phyloP scores from a whole-genome alignment of 2,329 filamentous ascomycete species.

The Botryotinia calthae region DNA sequence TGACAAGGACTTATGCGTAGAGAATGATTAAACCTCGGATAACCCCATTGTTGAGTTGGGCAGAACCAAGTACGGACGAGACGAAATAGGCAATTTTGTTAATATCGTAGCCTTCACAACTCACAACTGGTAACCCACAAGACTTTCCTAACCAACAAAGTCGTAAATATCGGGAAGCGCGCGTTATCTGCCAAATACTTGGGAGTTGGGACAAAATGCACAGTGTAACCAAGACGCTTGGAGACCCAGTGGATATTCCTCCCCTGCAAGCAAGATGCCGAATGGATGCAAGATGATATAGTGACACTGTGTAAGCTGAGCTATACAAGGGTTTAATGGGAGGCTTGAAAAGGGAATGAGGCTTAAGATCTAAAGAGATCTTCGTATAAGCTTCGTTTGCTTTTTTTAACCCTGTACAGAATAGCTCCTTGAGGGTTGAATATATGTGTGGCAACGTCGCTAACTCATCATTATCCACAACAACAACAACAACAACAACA shows the following conservation, averaged over 20 bases:
- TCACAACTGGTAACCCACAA: neutral
- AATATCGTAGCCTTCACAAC: neutral
- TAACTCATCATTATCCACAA: neutral
- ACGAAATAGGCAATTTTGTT: neutral
- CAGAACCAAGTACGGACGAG: neutral
- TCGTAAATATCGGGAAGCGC: constrained; percentile 8
- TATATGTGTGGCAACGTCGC: neutral
- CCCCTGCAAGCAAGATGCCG: neutral
- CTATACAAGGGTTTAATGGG: neutral
- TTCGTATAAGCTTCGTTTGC: neutral
- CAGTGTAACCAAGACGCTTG: neutral
- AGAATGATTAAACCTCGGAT: neutral
- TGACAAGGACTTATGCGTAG: neutral
- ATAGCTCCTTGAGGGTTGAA: neutral
- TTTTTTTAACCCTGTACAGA: neutral
- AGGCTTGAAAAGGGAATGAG: neutral
- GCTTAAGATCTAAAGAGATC: constrained; percentile 5
- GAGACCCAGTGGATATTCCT: neutral
- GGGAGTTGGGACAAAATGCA: neutral
- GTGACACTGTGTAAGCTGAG: neutral
- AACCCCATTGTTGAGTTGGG: neutral
- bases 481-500: neutral
- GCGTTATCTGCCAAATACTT: constrained; percentile 15
- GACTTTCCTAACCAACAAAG: neutral
- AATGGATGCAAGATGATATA: constrained; percentile 3